These are phyloP conservation scores for Volvox carteri DNA, from an alignment of 163 green algal species.

Conservation along the genomic window DNA sequence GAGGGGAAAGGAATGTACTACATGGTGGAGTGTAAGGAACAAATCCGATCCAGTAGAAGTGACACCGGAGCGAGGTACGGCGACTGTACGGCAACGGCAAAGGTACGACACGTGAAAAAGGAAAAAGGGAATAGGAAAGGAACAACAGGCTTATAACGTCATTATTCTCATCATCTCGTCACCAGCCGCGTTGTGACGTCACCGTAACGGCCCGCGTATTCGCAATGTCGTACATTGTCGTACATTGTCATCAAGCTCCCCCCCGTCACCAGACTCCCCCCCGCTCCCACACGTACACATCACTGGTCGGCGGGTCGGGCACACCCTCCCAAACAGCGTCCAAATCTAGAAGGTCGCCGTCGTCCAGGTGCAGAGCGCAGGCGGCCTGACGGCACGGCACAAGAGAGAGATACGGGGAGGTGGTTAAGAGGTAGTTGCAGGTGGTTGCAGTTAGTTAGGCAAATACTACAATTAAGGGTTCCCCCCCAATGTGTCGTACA, in stretches of 20 bases:
- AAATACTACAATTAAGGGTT: not conserved
- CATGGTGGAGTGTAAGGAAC: too few relatives aligned
- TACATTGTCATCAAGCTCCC: not conserved
- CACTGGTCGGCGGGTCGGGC: constrained; percentile 61
- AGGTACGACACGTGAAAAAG: not conserved
- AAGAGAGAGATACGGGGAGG: not conserved
- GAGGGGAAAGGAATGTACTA: too few relatives aligned
- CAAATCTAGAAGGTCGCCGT: constrained; percentile 49
- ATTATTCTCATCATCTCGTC: not conserved
- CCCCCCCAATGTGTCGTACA: not conserved
- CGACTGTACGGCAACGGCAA: too few relatives aligned
- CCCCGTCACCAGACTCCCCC: constrained; percentile 72
- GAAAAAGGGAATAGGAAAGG: too few relatives aligned
- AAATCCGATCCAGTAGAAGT: too few relatives aligned
- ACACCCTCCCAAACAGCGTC: constrained; percentile 70
- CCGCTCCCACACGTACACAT: constrained; percentile 86
- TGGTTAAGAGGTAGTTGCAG: not conserved
- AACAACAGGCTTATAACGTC: too few relatives aligned
- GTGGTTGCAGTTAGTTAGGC: not conserved
- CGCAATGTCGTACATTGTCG: not conserved
- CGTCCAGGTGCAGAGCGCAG: constrained; percentile 36
- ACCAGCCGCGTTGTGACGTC: not conserved
- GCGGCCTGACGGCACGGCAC: not conserved
- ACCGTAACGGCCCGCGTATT: not conserved
- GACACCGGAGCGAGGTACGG: too few relatives aligned